phyloP scores from a whole-genome alignment of 805 yeast species.

The Saccharomycopsis olivae region DNA sequence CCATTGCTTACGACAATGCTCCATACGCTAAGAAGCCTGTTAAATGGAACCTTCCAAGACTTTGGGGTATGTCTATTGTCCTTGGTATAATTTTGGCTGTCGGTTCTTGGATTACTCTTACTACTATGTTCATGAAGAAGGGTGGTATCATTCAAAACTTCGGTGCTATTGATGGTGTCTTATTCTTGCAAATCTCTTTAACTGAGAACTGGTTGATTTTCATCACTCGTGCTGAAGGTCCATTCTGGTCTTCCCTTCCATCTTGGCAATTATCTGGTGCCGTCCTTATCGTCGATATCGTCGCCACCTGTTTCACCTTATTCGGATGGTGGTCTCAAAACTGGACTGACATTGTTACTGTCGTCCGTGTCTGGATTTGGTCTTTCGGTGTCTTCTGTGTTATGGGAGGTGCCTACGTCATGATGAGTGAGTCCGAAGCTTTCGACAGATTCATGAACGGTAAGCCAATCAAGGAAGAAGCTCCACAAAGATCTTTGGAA shows the following conservation, averaged over 20 bases:
- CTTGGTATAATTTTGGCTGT: constrained; percentile 80
- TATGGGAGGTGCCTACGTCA: constrained; percentile 93
- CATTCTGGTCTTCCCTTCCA: constrained; percentile 95
- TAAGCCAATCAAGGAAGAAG: constrained; percentile 48
- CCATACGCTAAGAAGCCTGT: constrained; percentile 90
- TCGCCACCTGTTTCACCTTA: constrained; percentile 84
- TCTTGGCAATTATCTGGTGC: constrained; percentile 97
- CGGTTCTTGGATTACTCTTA: constrained; percentile 91
- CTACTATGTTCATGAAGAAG: constrained; percentile 82
- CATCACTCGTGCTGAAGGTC: constrained; percentile 95
- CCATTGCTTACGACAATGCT: constrained; percentile 96
- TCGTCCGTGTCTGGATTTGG: constrained; percentile 90
- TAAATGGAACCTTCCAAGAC: constrained; percentile 93
- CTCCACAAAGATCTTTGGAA: constrained; percentile 62
- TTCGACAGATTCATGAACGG: constrained; percentile 83
- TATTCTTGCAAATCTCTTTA: constrained; percentile 87
- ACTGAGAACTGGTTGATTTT: constrained; percentile 97
- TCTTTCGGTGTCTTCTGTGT: constrained; percentile 96
- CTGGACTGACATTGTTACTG: constrained; percentile 94
- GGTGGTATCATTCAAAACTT: constrained; percentile 96
- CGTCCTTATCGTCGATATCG: constrained; percentile 77
- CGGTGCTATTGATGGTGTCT: constrained; percentile 87
- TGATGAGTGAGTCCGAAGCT: constrained; percentile 73
- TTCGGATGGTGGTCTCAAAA: constrained; percentile 98
- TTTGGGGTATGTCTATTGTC: constrained; percentile 92